Evolutionary conservation across 1,284 basidiomycete species (phyloP).

Genomic region (Cryptococcus floricola): DNA sequence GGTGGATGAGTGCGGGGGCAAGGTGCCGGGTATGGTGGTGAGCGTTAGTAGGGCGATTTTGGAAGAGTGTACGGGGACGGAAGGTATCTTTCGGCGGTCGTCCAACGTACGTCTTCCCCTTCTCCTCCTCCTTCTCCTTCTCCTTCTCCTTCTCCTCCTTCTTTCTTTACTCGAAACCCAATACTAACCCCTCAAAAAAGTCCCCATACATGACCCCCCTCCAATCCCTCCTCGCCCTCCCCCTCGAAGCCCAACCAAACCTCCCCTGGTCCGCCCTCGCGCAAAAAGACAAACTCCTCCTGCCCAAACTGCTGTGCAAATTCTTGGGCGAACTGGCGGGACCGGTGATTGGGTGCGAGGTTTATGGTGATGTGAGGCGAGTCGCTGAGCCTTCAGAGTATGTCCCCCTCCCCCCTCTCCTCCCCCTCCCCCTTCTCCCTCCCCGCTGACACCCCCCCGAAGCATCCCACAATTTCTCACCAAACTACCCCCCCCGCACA

Average conservation of each 20-base stretch:
- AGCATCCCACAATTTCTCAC: not conserved
- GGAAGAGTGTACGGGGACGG: slow-evolving; percentile 21
- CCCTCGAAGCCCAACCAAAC: slow-evolving; percentile 22
- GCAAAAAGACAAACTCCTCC: slow-evolving; percentile 29
- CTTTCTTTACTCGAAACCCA: not conserved
- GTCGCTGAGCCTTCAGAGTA: slow-evolving; percentile 16
- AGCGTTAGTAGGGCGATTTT: slow-evolving; percentile 28
- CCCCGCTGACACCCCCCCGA: too few species aligned
- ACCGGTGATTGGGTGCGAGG: slow-evolving; percentile 18
- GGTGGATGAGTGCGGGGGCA: slow-evolving; percentile 16
- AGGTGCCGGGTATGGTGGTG: slow-evolving; percentile 20
- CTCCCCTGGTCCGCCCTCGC: slow-evolving; percentile 36
- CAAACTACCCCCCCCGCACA: not conserved
- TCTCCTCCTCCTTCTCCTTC: too few species aligned
- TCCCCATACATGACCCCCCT: slow-evolving; percentile 17
- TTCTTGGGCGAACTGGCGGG: slow-evolving; percentile 13
- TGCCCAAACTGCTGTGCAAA: slow-evolving; percentile 28
- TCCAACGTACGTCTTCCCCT: slow-evolving; percentile 26
- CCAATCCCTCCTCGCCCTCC: slow-evolving; percentile 25
- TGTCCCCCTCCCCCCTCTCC: slow-evolving; percentile 8
- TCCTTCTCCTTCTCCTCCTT: too few species aligned
- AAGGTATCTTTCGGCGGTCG: slow-evolving; percentile 39
- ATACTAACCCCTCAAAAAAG: slow-evolving; percentile 15
- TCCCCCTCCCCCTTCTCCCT: too few species aligned
- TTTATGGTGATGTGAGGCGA: slow-evolving; percentile 22